Percentiles rank a stretch among this genome's conserved stretches.
Evolutionary conservation across 2,329 filamentous ascomycete genomes (phyloP).

Genomic region (Fusarium proliferatum): DNA sequence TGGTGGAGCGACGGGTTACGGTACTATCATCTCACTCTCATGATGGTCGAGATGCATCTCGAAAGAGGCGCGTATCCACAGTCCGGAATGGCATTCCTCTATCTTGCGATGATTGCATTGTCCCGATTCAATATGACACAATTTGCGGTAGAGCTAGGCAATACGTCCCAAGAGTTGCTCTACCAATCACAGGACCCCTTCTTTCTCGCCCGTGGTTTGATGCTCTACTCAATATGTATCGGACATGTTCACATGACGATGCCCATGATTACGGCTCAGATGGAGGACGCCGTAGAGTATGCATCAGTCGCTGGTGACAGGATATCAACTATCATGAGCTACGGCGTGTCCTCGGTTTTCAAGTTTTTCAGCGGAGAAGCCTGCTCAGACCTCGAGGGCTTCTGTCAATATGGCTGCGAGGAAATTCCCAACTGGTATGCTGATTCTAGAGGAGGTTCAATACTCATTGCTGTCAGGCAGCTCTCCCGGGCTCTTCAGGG

Average conservation of each 20-base stretch:
- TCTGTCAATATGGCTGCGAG: conserved; percentile 77
- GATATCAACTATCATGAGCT: conserved; percentile 76
- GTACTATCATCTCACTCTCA: conserved; percentile 77
- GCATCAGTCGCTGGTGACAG: conserved; percentile 76
- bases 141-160: conserved; percentile 73
- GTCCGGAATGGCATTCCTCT: conserved; percentile 74
- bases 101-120: conserved; percentile 74
- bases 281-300: conserved; percentile 75
- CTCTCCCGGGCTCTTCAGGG: conserved; percentile 77
- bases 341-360: conserved; percentile 73
- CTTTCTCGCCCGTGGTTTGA: conserved; percentile 74
- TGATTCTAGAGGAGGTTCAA: conserved; percentile 76
- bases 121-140: conserved; percentile 77
- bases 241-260: conserved; percentile 77
- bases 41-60: conserved; percentile 75
- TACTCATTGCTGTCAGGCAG: conserved; percentile 75
- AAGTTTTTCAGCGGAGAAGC: conserved; percentile 78
- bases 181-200: conserved; percentile 72
- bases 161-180: conserved; percentile 71
- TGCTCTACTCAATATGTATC: conserved; percentile 75
- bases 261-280: conserved; percentile 64
- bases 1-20: conserved; percentile 79
- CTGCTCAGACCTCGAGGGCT: conserved; percentile 74
- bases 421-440: conserved; percentile 78
- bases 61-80: conserved; percentile 74